Percentiles rank a stretch among this genome's conserved stretches.
Conservation (phyloP, 495 filamentous ascomycete species). For the Xylaria palmicola region DNA sequence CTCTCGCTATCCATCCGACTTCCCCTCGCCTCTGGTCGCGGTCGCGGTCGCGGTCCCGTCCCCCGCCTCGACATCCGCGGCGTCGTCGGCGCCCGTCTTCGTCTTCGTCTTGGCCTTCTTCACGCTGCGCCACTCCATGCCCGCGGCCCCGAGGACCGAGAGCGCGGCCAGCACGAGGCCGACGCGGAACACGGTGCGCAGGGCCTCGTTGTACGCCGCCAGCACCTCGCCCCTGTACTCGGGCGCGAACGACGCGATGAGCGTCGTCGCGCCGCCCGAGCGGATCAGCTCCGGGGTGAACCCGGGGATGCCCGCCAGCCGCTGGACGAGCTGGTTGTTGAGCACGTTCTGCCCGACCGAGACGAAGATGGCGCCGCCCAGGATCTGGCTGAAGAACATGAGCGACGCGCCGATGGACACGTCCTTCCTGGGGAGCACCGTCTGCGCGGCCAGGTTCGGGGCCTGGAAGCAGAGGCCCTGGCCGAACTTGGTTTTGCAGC, state of each 20-base stretch:
- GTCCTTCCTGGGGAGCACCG: constrained; percentile 50
- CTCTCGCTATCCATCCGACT: too few species aligned
- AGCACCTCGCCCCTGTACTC: constrained; percentile 51
- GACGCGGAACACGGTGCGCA: constrained; percentile 65
- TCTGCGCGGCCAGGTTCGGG: constrained; percentile 44
- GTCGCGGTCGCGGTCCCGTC: not conserved
- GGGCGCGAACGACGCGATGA: constrained; percentile 51
- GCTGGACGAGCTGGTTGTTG: constrained; percentile 50
- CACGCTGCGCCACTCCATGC: constrained; percentile 75
- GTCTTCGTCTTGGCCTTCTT: constrained; percentile 54
- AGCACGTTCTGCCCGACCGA: constrained; percentile 62
- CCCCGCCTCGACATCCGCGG: constrained; percentile 13
- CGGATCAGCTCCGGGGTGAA: constrained; percentile 51
- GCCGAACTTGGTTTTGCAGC: too few species aligned
- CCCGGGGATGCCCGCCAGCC: constrained; percentile 44
- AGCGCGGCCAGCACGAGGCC: constrained; percentile 59
- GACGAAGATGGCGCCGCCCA: constrained; percentile 65
- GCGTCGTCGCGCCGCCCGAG: constrained; percentile 60
- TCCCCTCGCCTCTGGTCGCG: too few species aligned
- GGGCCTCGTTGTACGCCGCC: constrained; percentile 63
- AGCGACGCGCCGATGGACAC: constrained; percentile 60
- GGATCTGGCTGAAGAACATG: constrained; percentile 60
- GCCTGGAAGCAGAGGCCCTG: constrained; percentile 39
- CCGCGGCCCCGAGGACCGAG: constrained; percentile 55
- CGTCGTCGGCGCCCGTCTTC: not conserved